phyloP scores from a whole-genome alignment of 768 basidiomycete genomes.

The Collybia mongolica region DNA sequence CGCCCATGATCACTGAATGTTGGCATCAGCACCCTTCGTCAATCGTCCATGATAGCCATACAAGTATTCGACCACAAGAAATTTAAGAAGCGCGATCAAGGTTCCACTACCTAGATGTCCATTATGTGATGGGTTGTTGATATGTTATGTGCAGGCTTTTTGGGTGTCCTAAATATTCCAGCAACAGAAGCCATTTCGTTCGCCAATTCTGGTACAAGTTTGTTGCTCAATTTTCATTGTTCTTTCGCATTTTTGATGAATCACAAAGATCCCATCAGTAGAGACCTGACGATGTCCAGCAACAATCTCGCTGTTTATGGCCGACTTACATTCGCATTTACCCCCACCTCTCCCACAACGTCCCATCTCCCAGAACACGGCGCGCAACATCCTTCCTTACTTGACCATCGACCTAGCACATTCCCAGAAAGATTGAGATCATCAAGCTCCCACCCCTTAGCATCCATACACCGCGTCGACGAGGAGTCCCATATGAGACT shows the following conservation, averaged over 20 bases:
- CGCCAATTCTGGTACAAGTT: conserved; percentile 41
- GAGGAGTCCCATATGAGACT: conserved; percentile 10
- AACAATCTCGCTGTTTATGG: conserved; percentile 82
- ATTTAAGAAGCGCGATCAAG: conserved; percentile 87
- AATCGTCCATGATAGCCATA: conserved; percentile 73
- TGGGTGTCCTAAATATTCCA: conserved; percentile 56
- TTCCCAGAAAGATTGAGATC: conserved; percentile 8
- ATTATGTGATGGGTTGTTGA: conserved; percentile 32
- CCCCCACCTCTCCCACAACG: conserved; percentile 29
- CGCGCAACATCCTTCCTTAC: conserved; percentile 9
- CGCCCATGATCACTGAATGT: conserved; percentile 8
- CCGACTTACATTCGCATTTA: conserved; percentile 69
- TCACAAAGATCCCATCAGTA: conserved; percentile 61
- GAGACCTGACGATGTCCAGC: conserved; percentile 71
- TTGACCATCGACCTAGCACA: conserved; percentile 3
- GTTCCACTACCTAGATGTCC: conserved; percentile 36
- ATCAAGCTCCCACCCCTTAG: conserved; percentile 8
- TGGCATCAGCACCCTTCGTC: conserved; percentile 58
- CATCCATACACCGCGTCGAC: conserved; percentile 1
- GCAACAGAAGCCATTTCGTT: conserved; percentile 52
- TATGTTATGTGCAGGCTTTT: conserved; percentile 38
- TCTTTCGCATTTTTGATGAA: conserved; percentile 21
- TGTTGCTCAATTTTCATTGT: conserved; percentile 14
- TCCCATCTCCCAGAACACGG: conserved; percentile 6
- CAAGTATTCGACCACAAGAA: conserved; percentile 91